These are phyloP conservation scores for Forsythia viridissima DNA, from an alignment of 257 asterid genomes.

Conservation along the genomic window DNA sequence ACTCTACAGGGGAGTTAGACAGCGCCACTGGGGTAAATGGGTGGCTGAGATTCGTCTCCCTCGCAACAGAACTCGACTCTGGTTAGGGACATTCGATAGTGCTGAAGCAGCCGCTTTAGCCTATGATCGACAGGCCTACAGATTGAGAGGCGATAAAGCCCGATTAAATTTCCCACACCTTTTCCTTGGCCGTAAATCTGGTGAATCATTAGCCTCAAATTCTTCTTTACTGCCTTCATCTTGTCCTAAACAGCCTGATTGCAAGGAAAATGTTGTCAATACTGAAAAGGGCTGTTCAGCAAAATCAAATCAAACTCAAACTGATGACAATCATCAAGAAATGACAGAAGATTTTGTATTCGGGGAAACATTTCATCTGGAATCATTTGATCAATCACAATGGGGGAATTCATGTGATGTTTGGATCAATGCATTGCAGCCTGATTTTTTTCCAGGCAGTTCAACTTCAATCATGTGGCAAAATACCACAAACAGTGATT, in stretches of 20 bases:
- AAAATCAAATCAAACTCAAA: neutral
- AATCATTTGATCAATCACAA: slow-evolving; percentile 15
- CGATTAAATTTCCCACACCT: slow-evolving; percentile 49
- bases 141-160: slow-evolving; percentile 45
- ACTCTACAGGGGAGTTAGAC: slow-evolving; percentile 53
- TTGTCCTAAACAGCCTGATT: neutral
- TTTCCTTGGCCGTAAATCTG: slow-evolving; percentile 7
- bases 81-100: slow-evolving; percentile 52
- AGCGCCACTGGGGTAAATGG: slow-evolving; percentile 65
- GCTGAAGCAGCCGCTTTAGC: slow-evolving; percentile 58
- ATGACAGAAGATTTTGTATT: neutral
- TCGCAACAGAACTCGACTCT: slow-evolving; percentile 43
- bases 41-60: slow-evolving; percentile 63
- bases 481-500: neutral
- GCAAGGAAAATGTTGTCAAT: neutral
- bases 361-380: neutral
- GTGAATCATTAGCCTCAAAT: neutral
- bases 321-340: neutral
- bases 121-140: slow-evolving; percentile 52
- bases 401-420: slow-evolving; percentile 3
- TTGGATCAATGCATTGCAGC: neutral
- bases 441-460: slow-evolving; percentile 2
- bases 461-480: slow-evolving; percentile 9
- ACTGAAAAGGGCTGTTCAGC: neutral
- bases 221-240: neutral